A percentile compares a stretch with the other conserved stretches of the same genome.
phyloP scores from a whole-genome alignment of 2,329 filamentous ascomycete genomes.

The Alternaria triticimaculans region DNA sequence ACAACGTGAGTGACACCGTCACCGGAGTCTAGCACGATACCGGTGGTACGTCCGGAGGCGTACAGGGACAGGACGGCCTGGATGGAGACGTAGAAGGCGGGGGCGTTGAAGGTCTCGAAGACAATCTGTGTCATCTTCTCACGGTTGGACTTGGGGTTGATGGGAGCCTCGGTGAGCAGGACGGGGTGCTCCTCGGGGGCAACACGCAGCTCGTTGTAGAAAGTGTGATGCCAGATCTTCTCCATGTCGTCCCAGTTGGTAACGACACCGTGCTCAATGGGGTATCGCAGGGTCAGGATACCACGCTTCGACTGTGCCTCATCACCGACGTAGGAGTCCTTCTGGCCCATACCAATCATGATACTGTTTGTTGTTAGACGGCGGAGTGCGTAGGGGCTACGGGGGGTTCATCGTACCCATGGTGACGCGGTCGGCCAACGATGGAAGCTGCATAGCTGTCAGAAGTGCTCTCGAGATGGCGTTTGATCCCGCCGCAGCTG shows the following conservation, averaged over 20 bases:
- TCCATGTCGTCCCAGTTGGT: slow-evolving; percentile 99
- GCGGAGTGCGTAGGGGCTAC: slow-evolving; percentile 24
- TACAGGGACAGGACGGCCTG: slow-evolving; percentile 99
- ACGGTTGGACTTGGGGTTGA: slow-evolving; percentile 99
- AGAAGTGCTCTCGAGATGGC: slow-evolving; percentile 31
- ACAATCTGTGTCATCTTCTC: slow-evolving; percentile 99
- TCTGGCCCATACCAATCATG: slow-evolving; percentile 99
- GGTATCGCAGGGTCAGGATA: slow-evolving; percentile 99
- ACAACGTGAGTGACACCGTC: slow-evolving; percentile 99
- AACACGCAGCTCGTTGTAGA: slow-evolving; percentile 99
- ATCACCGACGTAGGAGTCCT: slow-evolving; percentile 99
- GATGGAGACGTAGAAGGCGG: slow-evolving; percentile 99
- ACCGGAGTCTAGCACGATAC: slow-evolving; percentile 99
- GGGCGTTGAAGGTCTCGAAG: slow-evolving; percentile 99
- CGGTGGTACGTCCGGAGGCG: slow-evolving; percentile 99
- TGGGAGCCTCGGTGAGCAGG: slow-evolving; percentile 97
- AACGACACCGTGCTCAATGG: slow-evolving; percentile 99
- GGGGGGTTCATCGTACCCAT: slow-evolving; percentile 77
- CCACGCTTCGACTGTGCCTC: slow-evolving; percentile 99
- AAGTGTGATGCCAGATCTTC: slow-evolving; percentile 99
- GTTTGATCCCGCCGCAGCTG: slow-evolving; percentile 11
- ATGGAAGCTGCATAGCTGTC: slow-evolving; percentile 77
- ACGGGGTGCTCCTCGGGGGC: slow-evolving; percentile 99
- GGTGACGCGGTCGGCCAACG: slow-evolving; percentile 98
- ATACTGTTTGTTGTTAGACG: slow-evolving; percentile 71